Evolutionary conservation across 106 monocot species (phyloP).

Genomic region (Alisma plantagoaquatica): DNA sequence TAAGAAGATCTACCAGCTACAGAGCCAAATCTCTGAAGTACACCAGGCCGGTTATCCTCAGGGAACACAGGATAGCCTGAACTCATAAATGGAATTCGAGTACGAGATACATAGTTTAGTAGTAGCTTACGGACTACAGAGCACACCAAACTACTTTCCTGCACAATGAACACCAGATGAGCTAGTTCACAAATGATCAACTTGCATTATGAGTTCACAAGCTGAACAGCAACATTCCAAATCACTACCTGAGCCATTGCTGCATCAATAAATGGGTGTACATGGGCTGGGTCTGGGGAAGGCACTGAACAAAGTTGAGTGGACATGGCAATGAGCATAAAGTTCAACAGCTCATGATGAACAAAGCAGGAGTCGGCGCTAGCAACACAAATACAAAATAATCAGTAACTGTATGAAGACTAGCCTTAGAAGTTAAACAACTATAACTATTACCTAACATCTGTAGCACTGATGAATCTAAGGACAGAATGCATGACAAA

Average conservation of each 20-base stretch:
- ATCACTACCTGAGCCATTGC: slow-evolving; percentile 76
- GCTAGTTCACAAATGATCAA: no score
- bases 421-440: no score
- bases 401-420: no score
- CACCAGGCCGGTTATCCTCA: slow-evolving; percentile 57
- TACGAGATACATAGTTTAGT: slow-evolving; percentile 60
- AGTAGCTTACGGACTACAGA: slow-evolving; percentile 69
- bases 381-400: slow-evolving; percentile 20
- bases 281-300: slow-evolving; percentile 61
- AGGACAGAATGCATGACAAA: slow-evolving; percentile 73
- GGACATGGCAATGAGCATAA: slow-evolving; percentile 84
- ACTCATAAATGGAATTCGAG: slow-evolving; percentile 42
- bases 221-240: no score
- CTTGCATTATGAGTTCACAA: no score
- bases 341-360: slow-evolving; percentile 91
- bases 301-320: slow-evolving; percentile 88
- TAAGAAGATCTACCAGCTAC: slow-evolving; percentile 56
- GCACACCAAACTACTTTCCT: slow-evolving; percentile 58
- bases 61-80: slow-evolving; percentile 43
- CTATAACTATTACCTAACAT: slow-evolving; percentile 98
- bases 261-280: slow-evolving; percentile 91
- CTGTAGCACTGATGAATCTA: slow-evolving; percentile 58
- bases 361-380: slow-evolving; percentile 68
- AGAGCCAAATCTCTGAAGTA: slow-evolving; percentile 90
- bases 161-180: slow-evolving; percentile 17